Evolutionary conservation across 1,284 basidiomycete species (phyloP).

Genomic region (Leccinum griseonigrum): DNA sequence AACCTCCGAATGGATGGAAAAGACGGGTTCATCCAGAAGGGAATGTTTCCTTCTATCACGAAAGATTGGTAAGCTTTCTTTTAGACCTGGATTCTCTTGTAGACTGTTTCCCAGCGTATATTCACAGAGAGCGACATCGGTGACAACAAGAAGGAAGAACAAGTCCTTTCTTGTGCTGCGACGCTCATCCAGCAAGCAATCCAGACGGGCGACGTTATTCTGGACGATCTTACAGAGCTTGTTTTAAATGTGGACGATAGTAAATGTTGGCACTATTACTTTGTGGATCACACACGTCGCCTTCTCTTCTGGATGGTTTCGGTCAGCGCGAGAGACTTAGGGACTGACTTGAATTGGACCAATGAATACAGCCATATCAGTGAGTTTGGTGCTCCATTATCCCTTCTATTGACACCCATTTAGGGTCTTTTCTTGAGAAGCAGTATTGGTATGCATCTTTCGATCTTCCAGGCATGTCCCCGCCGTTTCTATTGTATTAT

Average conservation of each 20-base stretch:
- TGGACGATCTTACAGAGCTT: constrained; percentile 18
- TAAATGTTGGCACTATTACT: constrained; percentile 15
- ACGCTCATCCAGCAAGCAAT: constrained; percentile 7
- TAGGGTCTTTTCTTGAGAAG: constrained; percentile 17
- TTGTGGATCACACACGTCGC: constrained; percentile 17
- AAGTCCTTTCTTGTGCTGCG: constrained; percentile 5
- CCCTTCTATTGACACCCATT: constrained; percentile 1
- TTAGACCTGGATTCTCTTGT: neutral
- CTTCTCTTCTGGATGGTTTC: constrained; percentile 23
- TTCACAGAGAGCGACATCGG: constrained; percentile 20
- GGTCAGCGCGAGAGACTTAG: neutral
- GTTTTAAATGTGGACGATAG: constrained; percentile 16
- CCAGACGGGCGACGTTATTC: neutral
- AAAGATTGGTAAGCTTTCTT: constrained; percentile 13
- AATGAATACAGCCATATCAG: constrained; percentile 14
- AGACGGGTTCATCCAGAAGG: constrained; percentile 23
- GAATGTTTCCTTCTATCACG: constrained; percentile 12
- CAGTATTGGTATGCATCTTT: constrained; percentile 15
- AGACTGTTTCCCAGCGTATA: constrained; percentile 14
- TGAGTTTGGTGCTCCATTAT: constrained; percentile 1
- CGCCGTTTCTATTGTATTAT: neutral
- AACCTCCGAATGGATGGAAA: constrained; percentile 7
- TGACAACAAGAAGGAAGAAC: neutral
- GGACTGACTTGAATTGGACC: constrained; percentile 9
- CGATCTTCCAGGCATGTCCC: neutral